Evolutionary conservation across 345 rosid genomes (phyloP).

Genomic region (Camelina sativa): DNA sequence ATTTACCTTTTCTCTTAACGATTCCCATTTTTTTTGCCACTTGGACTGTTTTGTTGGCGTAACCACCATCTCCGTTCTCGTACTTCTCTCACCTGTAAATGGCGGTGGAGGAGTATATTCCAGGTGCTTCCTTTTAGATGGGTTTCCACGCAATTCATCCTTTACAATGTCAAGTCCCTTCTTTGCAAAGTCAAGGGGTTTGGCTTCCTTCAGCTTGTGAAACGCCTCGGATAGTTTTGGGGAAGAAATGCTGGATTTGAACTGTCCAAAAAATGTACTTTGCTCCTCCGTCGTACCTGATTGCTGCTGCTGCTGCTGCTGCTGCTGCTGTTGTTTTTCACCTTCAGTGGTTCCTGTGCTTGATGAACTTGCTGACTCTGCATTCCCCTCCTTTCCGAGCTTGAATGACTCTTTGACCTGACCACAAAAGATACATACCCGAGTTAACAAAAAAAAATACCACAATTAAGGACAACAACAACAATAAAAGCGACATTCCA

Average conservation of each 20-base stretch:
- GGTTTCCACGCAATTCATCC: constrained; percentile 76
- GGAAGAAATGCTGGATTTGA: constrained; percentile 69
- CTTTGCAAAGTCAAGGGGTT: constrained; percentile 76
- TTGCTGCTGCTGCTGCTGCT: constrained; percentile 45
- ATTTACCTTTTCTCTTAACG: constrained; percentile 65
- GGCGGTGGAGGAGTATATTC: constrained; percentile 72
- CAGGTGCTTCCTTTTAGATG: constrained; percentile 78
- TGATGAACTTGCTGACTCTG: constrained; percentile 51
- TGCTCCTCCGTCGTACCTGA: constrained; percentile 52
- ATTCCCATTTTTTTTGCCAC: constrained; percentile 83
- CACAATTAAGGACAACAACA: constrained; percentile 20
- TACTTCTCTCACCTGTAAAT: constrained; percentile 73
- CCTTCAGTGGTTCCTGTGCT: constrained; percentile 55
- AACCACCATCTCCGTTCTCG: constrained; percentile 74
- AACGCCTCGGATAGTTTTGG: constrained; percentile 66
- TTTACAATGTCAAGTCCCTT: constrained; percentile 86
- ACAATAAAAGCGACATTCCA: constrained; percentile 1
- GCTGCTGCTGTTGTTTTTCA: constrained; percentile 40
- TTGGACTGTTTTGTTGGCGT: constrained; percentile 64
- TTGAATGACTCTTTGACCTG: constrained; percentile 82
- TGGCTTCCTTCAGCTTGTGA: constrained; percentile 68
- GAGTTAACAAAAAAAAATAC: background rate
- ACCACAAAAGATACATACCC: constrained; percentile 22
- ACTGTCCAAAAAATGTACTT: constrained; percentile 67
- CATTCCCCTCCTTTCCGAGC: constrained; percentile 58